Evolutionary conservation across 164 flowering plant species (phyloP).

Genomic region (Sextonia rubra): DNA sequence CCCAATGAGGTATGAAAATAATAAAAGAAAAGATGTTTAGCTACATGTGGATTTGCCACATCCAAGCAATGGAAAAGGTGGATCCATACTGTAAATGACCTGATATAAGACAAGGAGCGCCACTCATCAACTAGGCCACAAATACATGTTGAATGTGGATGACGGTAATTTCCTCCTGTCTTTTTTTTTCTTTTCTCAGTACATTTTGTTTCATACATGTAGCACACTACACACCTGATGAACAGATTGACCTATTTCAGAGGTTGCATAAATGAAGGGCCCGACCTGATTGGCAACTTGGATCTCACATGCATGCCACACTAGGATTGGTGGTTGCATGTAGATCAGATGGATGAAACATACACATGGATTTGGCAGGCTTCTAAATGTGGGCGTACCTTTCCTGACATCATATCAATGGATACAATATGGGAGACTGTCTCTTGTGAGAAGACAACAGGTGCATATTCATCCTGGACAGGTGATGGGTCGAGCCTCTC

Average conservation of each 20-base stretch:
- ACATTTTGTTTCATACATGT: not conserved
- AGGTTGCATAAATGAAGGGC: not conserved
- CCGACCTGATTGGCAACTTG: not conserved
- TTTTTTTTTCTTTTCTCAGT: not conserved
- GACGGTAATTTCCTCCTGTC: not conserved
- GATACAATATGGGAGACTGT: conserved; percentile 93
- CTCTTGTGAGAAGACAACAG: conserved; percentile 84
- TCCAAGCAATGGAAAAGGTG: no score
- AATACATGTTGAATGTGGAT: not conserved
- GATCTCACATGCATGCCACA: not conserved
- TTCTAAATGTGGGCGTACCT: conserved; percentile 33
- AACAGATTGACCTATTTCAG: not conserved
- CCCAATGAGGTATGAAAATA: no score
- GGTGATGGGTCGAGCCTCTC: conserved; percentile 83
- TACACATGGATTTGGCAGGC: not conserved
- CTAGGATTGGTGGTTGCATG: not conserved
- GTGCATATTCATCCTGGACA: conserved; percentile 92
- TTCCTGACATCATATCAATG: conserved; percentile 98
- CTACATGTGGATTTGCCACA: no score
- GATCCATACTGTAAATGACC: no score
- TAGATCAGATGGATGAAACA: not conserved
- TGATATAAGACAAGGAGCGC: not conserved
- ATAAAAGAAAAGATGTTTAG: no score
- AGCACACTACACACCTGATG: not conserved
- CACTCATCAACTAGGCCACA: not conserved